Evolutionary conservation across 2,329 filamentous ascomycete species (phyloP).

Genomic region (Monosporascus sp.): DNA sequence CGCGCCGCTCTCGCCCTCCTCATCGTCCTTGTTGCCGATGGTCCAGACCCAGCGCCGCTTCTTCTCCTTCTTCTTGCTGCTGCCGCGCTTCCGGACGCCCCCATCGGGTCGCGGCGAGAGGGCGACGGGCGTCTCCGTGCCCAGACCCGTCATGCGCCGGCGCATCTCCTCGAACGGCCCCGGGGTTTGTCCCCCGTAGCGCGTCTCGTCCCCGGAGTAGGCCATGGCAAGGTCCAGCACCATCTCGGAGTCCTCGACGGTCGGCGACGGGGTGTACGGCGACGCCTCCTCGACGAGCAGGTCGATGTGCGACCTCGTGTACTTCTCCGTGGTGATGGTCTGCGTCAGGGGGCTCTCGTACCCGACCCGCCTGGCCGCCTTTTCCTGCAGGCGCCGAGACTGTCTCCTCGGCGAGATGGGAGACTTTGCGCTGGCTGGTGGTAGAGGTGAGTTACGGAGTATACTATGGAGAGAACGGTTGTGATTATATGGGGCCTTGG

Average conservation of each 20-base stretch:
- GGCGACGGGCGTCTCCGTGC: conserved; percentile 33
- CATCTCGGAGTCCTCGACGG: conserved; percentile 33
- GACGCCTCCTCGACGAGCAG: conserved; percentile 54
- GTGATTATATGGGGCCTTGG: conserved; percentile 51
- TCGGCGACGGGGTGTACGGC: conserved; percentile 37
- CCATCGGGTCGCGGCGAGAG: conserved; percentile 32
- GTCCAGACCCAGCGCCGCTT: conserved; percentile 64
- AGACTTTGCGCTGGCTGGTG: conserved; percentile 44
- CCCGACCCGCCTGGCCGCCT: conserved; percentile 51
- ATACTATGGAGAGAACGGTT: conserved; percentile 58
- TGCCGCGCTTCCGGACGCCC: conserved; percentile 49
- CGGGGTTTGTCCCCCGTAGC: conserved; percentile 58
- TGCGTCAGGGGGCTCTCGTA: conserved; percentile 60
- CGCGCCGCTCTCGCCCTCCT: conserved; percentile 35
- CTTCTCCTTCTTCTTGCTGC: conserved; percentile 43
- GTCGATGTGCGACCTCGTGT: conserved; percentile 60
- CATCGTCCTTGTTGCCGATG: conserved; percentile 47
- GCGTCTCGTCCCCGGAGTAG: conserved; percentile 49
- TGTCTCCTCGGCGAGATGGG: conserved; percentile 50
- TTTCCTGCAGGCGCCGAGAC: conserved; percentile 50
- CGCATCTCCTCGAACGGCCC: conserved; percentile 61
- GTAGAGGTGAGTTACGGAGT: conserved; percentile 61
- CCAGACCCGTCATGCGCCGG: conserved; percentile 48
- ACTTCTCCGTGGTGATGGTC: conserved; percentile 59
- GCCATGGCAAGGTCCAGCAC: conserved; percentile 46